A percentile compares a stretch with the other conserved stretches of the same genome.
phyloP scores from a whole-genome alignment of 208 protist species.

The Acanthamoeba lugdunensis region DNA sequence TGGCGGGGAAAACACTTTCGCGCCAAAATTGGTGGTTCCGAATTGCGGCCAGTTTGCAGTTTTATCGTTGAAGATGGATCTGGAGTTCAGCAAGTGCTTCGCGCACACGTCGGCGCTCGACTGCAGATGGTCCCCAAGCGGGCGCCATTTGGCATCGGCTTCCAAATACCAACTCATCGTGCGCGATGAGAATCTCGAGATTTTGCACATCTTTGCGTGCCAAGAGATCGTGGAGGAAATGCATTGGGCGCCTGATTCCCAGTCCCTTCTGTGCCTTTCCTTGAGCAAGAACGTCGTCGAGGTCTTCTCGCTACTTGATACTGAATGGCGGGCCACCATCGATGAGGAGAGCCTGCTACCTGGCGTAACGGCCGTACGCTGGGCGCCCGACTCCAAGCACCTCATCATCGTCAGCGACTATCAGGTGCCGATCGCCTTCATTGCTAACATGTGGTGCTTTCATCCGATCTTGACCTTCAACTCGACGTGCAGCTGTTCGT shows the following conservation, averaged over 20 bases:
- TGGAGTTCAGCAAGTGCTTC: slow-evolving; percentile 23
- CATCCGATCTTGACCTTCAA: neutral
- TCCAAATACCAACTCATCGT: slow-evolving; percentile 48
- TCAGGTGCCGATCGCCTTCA: neutral
- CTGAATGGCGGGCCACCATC: neutral
- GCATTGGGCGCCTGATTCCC: slow-evolving; percentile 16
- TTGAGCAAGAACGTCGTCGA: neutral
- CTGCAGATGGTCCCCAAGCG: slow-evolving; percentile 33
- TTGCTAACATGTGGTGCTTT: neutral
- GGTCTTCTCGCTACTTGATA: slow-evolving; percentile 2
- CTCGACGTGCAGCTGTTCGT: neutral
- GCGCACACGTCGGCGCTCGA: neutral
- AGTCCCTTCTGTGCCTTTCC: neutral
- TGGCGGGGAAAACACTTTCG: neutral
- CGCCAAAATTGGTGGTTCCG: neutral
- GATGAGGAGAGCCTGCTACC: slow-evolving; percentile 20
- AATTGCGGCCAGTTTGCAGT: neutral
- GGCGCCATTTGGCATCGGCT: neutral
- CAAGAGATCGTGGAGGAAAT: neutral
- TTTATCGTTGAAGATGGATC: neutral
- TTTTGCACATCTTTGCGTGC: slow-evolving; percentile 30
- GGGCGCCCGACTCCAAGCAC: slow-evolving; percentile 12
- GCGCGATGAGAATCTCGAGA: slow-evolving; percentile 37
- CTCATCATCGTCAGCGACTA: slow-evolving; percentile 5
- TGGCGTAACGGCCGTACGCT: neutral